These are phyloP conservation scores for Monosporascus sp. DNA, from an alignment of 2,329 filamentous ascomycete genomes.

Conservation along the genomic window DNA sequence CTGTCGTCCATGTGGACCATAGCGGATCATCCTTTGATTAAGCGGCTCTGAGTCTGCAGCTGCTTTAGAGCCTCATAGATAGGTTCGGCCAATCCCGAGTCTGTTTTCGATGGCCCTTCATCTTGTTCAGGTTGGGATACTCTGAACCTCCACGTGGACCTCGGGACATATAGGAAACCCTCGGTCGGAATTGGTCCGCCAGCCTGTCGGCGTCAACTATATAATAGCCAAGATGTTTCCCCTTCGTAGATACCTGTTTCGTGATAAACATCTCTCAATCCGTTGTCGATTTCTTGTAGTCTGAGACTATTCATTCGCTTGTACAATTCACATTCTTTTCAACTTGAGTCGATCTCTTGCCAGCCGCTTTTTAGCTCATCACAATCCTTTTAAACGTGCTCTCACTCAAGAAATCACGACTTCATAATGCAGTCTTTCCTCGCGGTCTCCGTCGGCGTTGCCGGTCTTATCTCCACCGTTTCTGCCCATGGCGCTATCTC, in stretches of 20 bases:
- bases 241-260: background rate
- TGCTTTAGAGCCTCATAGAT: no score
- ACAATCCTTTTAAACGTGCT: background rate
- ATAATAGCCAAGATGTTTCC: background rate
- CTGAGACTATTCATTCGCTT: background rate
- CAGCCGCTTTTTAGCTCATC: background rate
- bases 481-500: constrained; percentile 49
- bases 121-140: no score
- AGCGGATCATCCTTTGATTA: no score
- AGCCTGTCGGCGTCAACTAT: background rate
- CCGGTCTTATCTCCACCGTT: constrained; percentile 37
- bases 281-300: background rate
- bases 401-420: background rate
- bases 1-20: background rate
- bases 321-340: background rate
- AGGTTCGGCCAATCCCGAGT: no score
- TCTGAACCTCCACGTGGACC: background rate
- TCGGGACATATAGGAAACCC: background rate
- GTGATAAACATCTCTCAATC: background rate
- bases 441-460: constrained; percentile 9
- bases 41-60: no score
- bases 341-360: background rate
- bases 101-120: no score
- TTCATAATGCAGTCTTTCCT: constrained; percentile 13
- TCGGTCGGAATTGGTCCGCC: background rate